Evolutionary conservation across 129 eudicot genomes (phyloP).

Genomic region (Daucus carota): DNA sequence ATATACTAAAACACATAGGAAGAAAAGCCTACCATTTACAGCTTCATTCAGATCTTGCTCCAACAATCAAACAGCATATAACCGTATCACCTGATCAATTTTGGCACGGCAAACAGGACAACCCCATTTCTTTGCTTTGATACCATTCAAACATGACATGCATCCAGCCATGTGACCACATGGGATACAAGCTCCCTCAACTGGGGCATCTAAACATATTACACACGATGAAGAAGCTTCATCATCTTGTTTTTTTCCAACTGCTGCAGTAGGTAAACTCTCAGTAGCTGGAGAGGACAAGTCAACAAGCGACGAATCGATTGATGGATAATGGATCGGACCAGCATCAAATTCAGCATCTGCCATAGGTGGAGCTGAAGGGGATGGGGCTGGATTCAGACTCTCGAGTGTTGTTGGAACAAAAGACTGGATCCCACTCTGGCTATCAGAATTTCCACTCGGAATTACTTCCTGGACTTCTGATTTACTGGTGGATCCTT

Average conservation of each 20-base stretch:
- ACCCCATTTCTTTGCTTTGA: slow-evolving; percentile 81
- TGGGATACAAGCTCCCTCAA: slow-evolving; percentile 94
- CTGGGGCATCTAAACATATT: slow-evolving; percentile 87
- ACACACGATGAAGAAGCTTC: slow-evolving; percentile 60
- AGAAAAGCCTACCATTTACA: slow-evolving; percentile 25
- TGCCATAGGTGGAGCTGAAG: slow-evolving; percentile 63
- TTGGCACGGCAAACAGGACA: slow-evolving; percentile 93
- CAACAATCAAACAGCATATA: slow-evolving; percentile 57
- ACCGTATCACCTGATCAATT: slow-evolving; percentile 74
- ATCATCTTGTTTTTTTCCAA: slow-evolving; percentile 27
- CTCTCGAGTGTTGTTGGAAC: slow-evolving; percentile 29
- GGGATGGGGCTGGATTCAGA: slow-evolving; percentile 14
- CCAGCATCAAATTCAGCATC: slow-evolving; percentile 48
- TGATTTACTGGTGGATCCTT: slow-evolving; percentile 18
- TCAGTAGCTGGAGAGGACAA: slow-evolving; percentile 15
- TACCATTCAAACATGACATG: slow-evolving; percentile 83
- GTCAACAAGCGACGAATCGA: slow-evolving; percentile 37
- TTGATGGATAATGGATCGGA: slow-evolving; percentile 69
- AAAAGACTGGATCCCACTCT: slow-evolving; percentile 22
- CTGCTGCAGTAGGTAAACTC: slow-evolving; percentile 17
- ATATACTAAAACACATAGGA: not conserved
- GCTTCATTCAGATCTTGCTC: slow-evolving; percentile 17
- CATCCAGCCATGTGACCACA: slow-evolving; percentile 99
- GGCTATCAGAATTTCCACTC: slow-evolving; percentile 22
- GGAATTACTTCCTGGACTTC: slow-evolving; percentile 32